Evolutionary conservation across 108 stramenopile species (phyloP), one percentile per base, ranked within the genome.

Genomic region (Nannochloropsis granulata): DNA sequence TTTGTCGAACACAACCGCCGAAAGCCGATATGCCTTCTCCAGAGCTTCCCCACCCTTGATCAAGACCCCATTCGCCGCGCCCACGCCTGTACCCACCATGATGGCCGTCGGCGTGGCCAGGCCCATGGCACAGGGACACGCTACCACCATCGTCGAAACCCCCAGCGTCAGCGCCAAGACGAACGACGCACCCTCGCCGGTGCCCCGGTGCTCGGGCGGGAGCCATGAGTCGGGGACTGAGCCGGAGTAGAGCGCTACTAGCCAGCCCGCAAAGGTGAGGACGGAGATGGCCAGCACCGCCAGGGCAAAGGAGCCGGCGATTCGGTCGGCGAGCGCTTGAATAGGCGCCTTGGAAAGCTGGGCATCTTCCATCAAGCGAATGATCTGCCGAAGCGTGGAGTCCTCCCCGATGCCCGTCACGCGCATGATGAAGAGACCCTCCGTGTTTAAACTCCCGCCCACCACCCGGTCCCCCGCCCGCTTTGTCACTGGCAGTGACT

Each of bases 41-140:
- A 99, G 89, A 12, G 96, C 94, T 19, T 92, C 94, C 23, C 97
- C 98, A 13, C 98, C 97, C 91, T 98, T 99, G 92, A 99, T 96
- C 21, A 99, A 90, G 80, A 99, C 87, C 12, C 99, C 99, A 81
- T 94, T 92, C 8, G 86, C 89, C 21, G 97, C 97, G 14, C 96
- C 97, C 10, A 98, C 97, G 42, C 96, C 97, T 13, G 97, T 97
- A 3, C 97, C 97, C 0, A 98, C 97, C 96, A 90, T 88, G 43
- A 98, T 96, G 0, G 97, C 97, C 13, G 97, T 99, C 1, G 98
- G 98, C 24, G 97, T 98, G 0, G 98, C 98, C 45, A 99, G 92
- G 12, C 98, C 98, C 16, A 98, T 88, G 0, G 97, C 96, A 90
- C 96, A 97, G 9, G 97, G 97, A 86, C 99, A 99, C 14, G 96